Base-by-base conservation (phyloP, 2,329 filamentous ascomycete species). In the Bipolaris bicolor region DNA sequence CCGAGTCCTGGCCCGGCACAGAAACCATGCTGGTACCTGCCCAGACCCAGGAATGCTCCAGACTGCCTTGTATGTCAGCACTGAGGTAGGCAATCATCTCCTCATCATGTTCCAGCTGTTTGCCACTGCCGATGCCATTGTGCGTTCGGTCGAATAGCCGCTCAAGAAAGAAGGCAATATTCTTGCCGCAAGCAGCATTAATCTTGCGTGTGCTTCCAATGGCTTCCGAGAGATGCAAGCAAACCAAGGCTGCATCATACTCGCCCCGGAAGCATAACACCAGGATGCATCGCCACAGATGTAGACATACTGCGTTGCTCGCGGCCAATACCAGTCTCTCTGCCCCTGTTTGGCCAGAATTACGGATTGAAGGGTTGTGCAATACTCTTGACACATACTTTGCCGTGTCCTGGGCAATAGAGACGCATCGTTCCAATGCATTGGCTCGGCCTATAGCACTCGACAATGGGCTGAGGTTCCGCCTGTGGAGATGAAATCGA, bases 51-150 rank as follows among this genome's bases (percentile, higher is more conserved):
- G 88, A 88, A 34, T 86, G 86, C 50, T 92, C 89, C 0, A 84
- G 82, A n/a, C 84, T 87, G 1, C 89, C 90, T 76, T 98, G 94
- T 68, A 96, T 82, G 76, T 98, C 95, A 0, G 89, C 90, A 29
- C 90, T 94, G 1, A 90, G 87, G 68, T 97, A 97, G 0, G 88
- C 91, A 26, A 98, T 79, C 65, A 98, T 84, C 73, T 97, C 94
- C 72, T 98, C 93, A 68, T 99, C 93, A 3, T 82, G 81, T 44
- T 87, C 84, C 1, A 85, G 70, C 43, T 76, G 72, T 33, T 76
- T 70, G 29, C 74, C 74, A 2, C 67, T 69, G 0, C 73, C 64
- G 1, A 76, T 75, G 15, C 78, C 77, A 22, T 75, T 79, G 10
- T 81, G 81, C 16, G 83, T 66, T 36, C 84, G 84, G 33, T 86